Conservation (phyloP, 768 basidiomycete genomes). For the Leccinum aurantiacum region DNA sequence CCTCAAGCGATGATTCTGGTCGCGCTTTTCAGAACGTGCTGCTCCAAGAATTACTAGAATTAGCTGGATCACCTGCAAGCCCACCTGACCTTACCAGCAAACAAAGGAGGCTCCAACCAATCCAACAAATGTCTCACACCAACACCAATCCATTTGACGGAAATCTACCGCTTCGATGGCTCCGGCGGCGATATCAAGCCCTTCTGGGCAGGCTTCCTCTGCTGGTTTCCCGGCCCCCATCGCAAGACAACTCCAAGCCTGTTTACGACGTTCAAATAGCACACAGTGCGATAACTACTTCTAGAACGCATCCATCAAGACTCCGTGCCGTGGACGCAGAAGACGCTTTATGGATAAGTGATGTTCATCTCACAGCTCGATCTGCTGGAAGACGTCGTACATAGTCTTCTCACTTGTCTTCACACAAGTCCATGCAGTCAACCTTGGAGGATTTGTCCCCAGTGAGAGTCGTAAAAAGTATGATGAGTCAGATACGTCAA, state of each 20-base stretch:
- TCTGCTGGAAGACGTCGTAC: constrained; percentile 2
- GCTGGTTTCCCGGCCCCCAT: constrained; percentile 36
- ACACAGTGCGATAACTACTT: constrained; percentile 28
- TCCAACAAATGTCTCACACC: not conserved
- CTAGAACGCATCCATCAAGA: constrained; percentile 17
- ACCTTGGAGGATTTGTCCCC: not conserved
- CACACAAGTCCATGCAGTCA: not conserved
- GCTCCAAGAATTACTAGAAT: constrained; percentile 44
- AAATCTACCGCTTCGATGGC: constrained; percentile 28
- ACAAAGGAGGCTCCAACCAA: constrained; percentile 6
- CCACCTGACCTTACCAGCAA: constrained; percentile 34
- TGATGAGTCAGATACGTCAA: constrained; percentile 21
- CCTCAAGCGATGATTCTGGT: constrained; percentile 8
- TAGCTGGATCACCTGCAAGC: constrained; percentile 39
- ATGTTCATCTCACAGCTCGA: constrained; percentile 4
- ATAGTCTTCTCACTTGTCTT: not conserved
- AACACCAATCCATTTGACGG: constrained; percentile 21
- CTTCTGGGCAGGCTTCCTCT: constrained; percentile 63
- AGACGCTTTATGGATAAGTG: constrained; percentile 38
- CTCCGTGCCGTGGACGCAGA: constrained; percentile 27
- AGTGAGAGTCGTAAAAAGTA: constrained; percentile 10
- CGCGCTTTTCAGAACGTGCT: constrained; percentile 44
- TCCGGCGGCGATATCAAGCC: constrained; percentile 54
- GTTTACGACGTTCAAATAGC: constrained; percentile 35
- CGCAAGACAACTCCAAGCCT: constrained; percentile 4